A percentile compares a stretch with the other conserved stretches of the same genome.
These are phyloP conservation scores for Pilobolus umbonatus DNA, from an alignment of 192 early-diverging fungal genomes.

Conservation along the genomic window DNA sequence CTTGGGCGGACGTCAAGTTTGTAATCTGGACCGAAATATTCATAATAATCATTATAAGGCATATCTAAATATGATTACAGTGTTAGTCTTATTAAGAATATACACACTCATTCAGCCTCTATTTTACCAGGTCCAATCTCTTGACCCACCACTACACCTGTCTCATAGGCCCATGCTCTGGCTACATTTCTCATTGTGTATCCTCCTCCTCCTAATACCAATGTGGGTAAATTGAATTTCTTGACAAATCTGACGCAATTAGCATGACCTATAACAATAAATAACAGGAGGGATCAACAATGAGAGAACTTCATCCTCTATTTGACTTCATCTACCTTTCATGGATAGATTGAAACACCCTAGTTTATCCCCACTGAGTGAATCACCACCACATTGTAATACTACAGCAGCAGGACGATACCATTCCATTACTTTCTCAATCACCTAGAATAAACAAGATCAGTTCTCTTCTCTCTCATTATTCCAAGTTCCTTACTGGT, in stretches of 20 bases:
- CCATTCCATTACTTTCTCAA: conserved; percentile 90
- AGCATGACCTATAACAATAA: conserved; percentile 65
- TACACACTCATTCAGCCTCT: background rate
- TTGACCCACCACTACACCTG: conserved; percentile 75
- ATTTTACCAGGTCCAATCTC: conserved; percentile 59
- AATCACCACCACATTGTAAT: conserved; percentile 96
- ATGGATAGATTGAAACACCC: conserved; percentile 96
- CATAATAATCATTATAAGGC: conserved; percentile 85
- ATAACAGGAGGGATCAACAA: too few species aligned
- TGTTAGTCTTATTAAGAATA: background rate
- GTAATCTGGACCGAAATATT: conserved; percentile 92
- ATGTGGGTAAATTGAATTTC: conserved; percentile 83
- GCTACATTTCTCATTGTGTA: conserved; percentile 98
- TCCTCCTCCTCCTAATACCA: conserved; percentile 94
- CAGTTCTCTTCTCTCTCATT: background rate
- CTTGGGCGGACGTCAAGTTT: conserved; percentile 80
- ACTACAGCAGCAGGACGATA: conserved; percentile 90
- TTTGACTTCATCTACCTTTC: conserved; percentile 42
- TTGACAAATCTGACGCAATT: conserved; percentile 90
- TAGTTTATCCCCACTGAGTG: conserved; percentile 88
- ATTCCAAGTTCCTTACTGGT: conserved; percentile 38
- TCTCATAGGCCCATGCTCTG: conserved; percentile 94
- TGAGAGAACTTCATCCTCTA: too few species aligned
- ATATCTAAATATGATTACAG: conserved; percentile 39
- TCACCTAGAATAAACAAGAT: conserved; percentile 51